phyloP scores from a whole-genome alignment of 2,329 filamentous ascomycete genomes.

The Emergomyces pasteurianus region DNA sequence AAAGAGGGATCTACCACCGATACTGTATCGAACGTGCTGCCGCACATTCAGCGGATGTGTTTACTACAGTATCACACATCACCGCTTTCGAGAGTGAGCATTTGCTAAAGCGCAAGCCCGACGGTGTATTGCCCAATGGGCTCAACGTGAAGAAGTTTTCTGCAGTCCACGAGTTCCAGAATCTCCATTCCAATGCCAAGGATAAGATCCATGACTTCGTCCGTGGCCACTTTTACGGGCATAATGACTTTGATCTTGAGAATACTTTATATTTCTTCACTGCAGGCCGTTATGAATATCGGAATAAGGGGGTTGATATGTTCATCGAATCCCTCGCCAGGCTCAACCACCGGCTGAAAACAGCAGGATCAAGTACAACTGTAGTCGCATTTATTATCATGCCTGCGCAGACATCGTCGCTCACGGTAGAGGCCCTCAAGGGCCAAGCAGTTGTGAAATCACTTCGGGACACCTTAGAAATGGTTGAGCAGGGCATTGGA shows the following conservation, averaged over 20 bases:
- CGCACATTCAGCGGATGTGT: constrained; percentile 85
- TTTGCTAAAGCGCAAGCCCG: constrained; percentile 90
- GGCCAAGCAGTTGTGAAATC: constrained; percentile 97
- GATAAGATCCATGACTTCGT: constrained; percentile 98
- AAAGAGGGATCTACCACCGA: constrained; percentile 94
- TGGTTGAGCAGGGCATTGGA: constrained; percentile 85
- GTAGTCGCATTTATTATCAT: constrained; percentile 98
- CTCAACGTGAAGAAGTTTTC: constrained; percentile 98
- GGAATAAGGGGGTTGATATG: constrained; percentile 99
- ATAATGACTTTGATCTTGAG: constrained; percentile 92
- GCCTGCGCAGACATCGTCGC: constrained; percentile 88
- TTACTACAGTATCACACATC: constrained; percentile 97
- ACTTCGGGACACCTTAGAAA: constrained; percentile 78
- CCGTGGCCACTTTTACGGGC: constrained; percentile 93
- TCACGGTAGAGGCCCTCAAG: constrained; percentile 91
- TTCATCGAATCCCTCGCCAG: constrained; percentile 95
- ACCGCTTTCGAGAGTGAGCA: constrained; percentile 98
- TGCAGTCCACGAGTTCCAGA: constrained; percentile 97
- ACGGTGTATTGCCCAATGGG: constrained; percentile 91
- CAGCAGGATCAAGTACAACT: constrained; percentile 73
- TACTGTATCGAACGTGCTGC: constrained; percentile 96
- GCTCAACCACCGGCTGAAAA: constrained; percentile 86
- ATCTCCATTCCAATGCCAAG: constrained; percentile 90
- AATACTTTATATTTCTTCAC: constrained; percentile 98
- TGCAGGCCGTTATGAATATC: constrained; percentile 89